Percentiles rank a stretch among this genome's conserved stretches.
phyloP scores from a whole-genome alignment of 352 stramenopile genomes.

The Phytopythium helicoides region DNA sequence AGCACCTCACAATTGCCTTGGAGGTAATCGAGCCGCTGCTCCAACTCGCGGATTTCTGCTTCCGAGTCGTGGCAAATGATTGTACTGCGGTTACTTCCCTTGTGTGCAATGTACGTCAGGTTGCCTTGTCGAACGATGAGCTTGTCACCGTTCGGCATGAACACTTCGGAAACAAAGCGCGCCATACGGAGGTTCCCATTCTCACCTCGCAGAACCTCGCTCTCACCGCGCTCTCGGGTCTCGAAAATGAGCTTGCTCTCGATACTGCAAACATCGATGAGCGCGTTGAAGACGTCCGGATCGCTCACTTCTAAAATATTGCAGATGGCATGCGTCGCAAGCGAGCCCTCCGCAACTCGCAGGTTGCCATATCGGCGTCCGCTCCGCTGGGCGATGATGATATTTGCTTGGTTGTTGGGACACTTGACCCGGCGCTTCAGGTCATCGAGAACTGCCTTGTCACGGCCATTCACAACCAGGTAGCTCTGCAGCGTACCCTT shows the following conservation, averaged over 20 bases:
- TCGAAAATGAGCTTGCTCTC: slow-evolving; percentile 78
- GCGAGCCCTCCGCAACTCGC: slow-evolving; percentile 44
- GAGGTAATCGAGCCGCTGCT: slow-evolving; percentile 47
- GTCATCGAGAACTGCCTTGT: slow-evolving; percentile 75
- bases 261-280: slow-evolving; percentile 75
- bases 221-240: slow-evolving; percentile 50
- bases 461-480: slow-evolving; percentile 67
- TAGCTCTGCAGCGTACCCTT: slow-evolving; percentile 79
- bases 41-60: slow-evolving; percentile 54
- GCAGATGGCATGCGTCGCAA: slow-evolving; percentile 64
- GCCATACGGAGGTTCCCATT: slow-evolving; percentile 66
- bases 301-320: slow-evolving; percentile 74
- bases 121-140: slow-evolving; percentile 76
- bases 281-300: slow-evolving; percentile 79
- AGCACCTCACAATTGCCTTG: slow-evolving; percentile 44
- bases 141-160: slow-evolving; percentile 68
- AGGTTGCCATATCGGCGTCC: slow-evolving; percentile 55
- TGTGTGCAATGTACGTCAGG: slow-evolving; percentile 80
- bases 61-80: slow-evolving; percentile 79
- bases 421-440: slow-evolving; percentile 70
- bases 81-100: slow-evolving; percentile 50
- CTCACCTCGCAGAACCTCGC: slow-evolving; percentile 44
- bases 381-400: slow-evolving; percentile 71
- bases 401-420: slow-evolving; percentile 67
- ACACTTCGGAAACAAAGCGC: slow-evolving; percentile 67